These are phyloP conservation scores for Pythium aquatile DNA, from an alignment of 352 stramenopile genomes.

Conservation along the genomic window DNA sequence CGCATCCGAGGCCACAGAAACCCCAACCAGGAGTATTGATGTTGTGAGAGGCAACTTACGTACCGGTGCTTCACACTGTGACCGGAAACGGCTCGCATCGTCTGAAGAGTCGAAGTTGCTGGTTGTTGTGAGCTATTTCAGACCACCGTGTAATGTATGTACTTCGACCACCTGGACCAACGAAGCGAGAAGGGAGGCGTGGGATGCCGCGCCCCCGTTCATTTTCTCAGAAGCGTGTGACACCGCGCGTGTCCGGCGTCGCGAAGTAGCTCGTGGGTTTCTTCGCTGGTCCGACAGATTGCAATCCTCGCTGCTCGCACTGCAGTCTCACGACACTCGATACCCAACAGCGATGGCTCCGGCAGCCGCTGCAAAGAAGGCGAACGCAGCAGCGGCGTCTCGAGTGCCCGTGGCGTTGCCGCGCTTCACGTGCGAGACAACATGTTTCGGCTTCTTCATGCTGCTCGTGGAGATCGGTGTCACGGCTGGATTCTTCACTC, in stretches of 20 bases:
- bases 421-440: conserved; percentile 45
- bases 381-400: conserved; percentile 7
- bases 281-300: neutral
- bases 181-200: neutral
- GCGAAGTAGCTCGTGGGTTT: neutral
- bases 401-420: conserved; percentile 35
- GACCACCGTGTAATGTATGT: neutral
- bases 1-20: neutral
- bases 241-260: neutral
- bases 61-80: neutral
- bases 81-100: neutral
- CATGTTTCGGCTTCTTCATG: conserved; percentile 36
- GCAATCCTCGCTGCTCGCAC: neutral
- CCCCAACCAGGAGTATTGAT: no score
- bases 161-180: neutral
- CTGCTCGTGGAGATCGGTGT: conserved; percentile 42
- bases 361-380: neutral
- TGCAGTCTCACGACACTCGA: neutral
- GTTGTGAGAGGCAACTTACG: no score
- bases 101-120: neutral
- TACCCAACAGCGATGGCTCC: neutral
- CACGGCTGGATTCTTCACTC: conserved; percentile 36
- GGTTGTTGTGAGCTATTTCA: neutral
- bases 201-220: neutral
- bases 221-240: conserved; percentile 3